phyloP scores from a whole-genome alignment of 1,139 yeast genomes.

The Nakaseomyces uthaithaninus region DNA sequence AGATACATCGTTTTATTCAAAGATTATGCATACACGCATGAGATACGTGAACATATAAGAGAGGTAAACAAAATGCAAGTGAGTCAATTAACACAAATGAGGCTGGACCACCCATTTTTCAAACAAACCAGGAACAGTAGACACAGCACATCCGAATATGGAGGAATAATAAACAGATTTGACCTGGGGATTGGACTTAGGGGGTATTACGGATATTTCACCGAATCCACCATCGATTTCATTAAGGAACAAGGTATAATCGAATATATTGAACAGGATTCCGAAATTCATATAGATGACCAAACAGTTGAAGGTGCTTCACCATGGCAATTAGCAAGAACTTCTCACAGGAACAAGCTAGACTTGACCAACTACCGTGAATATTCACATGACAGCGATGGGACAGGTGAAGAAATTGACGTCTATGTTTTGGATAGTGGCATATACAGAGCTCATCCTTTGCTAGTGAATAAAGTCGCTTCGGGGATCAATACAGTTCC shows the following conservation, averaged over 20 bases:
- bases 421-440: constrained; percentile 91
- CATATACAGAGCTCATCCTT: constrained; percentile 68
- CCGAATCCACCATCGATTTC: constrained; percentile 59
- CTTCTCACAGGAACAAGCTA: constrained; percentile 78
- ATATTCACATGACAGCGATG: constrained; percentile 62
- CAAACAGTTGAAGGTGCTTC: constrained; percentile 70
- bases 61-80: not conserved
- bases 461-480: constrained; percentile 81
- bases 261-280: constrained; percentile 71
- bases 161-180: constrained; percentile 66
- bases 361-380: constrained; percentile 36
- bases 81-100: not conserved
- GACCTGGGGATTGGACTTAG: constrained; percentile 44
- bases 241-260: constrained; percentile 63
- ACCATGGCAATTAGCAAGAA: constrained; percentile 95
- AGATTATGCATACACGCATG: not conserved
- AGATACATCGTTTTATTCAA: not conserved
- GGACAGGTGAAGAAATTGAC: constrained; percentile 88
- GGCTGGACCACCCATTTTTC: not conserved
- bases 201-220: constrained; percentile 73
- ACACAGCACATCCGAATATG: not conserved
- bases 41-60: not conserved
- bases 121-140: not conserved
- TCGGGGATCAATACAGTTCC: constrained; percentile 91
- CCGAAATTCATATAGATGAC: constrained; percentile 59